A percentile compares a stretch with the other conserved stretches of the same genome.
phyloP scores from a whole-genome alignment of 768 basidiomycete species.

The Trametes coccinea region DNA sequence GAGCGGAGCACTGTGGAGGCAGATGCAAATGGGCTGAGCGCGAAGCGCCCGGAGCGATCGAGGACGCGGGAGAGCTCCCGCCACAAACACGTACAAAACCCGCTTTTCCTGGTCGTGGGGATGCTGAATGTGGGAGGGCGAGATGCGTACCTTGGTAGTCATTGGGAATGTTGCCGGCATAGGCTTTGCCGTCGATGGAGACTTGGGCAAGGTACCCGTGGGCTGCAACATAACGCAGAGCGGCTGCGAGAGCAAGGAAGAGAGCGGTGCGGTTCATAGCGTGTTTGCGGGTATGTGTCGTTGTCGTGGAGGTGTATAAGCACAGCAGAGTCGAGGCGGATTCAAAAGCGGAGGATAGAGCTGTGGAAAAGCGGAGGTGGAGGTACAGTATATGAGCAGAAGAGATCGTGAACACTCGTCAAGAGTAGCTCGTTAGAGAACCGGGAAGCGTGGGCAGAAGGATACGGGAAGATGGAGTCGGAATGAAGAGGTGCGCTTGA shows the following conservation, averaged over 20 bases:
- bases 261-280: constrained; percentile 12
- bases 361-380: not conserved
- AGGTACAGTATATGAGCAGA: not conserved
- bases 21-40: too few species aligned
- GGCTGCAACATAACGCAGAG: constrained; percentile 34
- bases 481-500: too few species aligned
- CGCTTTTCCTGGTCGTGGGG: too few species aligned
- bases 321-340: not conserved
- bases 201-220: constrained; percentile 48
- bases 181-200: constrained; percentile 44
- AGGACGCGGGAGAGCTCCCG: too few species aligned
- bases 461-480: not conserved
- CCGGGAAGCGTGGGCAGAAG: not conserved
- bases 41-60: too few species aligned
- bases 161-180: constrained; percentile 45
- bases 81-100: too few species aligned
- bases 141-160: constrained; percentile 32
- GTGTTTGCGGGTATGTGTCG: not conserved
- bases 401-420: constrained; percentile 14
- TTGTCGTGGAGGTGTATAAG: not conserved
- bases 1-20: too few species aligned
- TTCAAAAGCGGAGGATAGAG: too few species aligned
- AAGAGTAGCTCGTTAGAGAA: constrained; percentile 13
- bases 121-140: not conserved
- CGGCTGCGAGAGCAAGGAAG: constrained; percentile 20